Percentiles rank a stretch among this genome's conserved stretches.
These are phyloP conservation scores for Cornus suecica DNA, from an alignment of 148 eudicot genomes.

Conservation along the genomic window DNA sequence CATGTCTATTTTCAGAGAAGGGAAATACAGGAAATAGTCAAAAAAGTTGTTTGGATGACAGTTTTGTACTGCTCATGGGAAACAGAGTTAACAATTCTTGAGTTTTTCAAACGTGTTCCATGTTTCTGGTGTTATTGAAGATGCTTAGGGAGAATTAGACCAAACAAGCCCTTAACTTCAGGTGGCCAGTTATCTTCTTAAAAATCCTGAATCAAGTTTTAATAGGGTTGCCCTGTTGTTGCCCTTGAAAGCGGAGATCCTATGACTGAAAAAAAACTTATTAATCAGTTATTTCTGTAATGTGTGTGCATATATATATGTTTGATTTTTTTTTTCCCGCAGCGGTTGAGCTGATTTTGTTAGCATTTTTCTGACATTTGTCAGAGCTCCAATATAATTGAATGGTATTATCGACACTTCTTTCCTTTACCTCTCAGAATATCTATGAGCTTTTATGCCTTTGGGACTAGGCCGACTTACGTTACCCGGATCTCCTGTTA, in stretches of 20 bases:
- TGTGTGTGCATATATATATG: too few species aligned
- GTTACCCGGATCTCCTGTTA: too few species aligned
- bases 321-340: not conserved
- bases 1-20: too few species aligned
- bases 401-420: not conserved
- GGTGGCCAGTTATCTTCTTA: not conserved
- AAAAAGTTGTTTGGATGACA: too few species aligned
- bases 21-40: too few species aligned
- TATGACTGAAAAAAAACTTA: not conserved
- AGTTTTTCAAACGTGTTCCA: too few species aligned
- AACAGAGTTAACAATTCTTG: too few species aligned
- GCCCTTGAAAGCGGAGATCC: not conserved
- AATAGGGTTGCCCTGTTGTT: not conserved
- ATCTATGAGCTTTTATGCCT: not conserved
- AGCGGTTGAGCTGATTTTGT: not conserved
- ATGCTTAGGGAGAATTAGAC: too few species aligned
- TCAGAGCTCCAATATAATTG: not conserved
- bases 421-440: not conserved
- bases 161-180: too few species aligned
- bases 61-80: too few species aligned
- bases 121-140: too few species aligned
- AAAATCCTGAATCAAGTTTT: not conserved
- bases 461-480: not conserved
- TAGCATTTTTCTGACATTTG: not conserved
- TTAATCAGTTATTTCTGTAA: not conserved